These are phyloP conservation scores for Colletotrichum agaves DNA, from an alignment of 2,329 filamentous ascomycete species.

Conservation along the genomic window DNA sequence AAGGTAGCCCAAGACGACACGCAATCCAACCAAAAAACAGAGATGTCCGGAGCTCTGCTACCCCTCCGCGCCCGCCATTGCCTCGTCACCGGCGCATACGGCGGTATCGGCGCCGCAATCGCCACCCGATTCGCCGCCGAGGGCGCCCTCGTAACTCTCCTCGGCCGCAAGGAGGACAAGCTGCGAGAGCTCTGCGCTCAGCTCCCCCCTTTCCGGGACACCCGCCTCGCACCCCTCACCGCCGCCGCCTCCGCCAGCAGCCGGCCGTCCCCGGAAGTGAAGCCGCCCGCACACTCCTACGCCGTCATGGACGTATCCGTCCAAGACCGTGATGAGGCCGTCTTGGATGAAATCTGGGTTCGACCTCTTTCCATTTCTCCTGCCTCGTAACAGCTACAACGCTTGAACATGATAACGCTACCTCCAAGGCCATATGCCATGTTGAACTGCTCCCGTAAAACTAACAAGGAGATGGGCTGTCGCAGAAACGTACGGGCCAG, in stretches of 20 bases:
- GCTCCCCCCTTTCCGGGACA: conserved; percentile 39
- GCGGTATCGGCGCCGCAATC: conserved; percentile 76
- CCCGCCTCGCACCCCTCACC: conserved; percentile 39
- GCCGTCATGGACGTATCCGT: conserved; percentile 37
- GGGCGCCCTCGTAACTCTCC: conserved; percentile 69
- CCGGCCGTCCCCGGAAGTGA: background rate
- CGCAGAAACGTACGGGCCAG: conserved; percentile 36
- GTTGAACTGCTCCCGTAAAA: background rate
- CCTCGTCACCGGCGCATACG: conserved; percentile 76
- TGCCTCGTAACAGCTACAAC: background rate
- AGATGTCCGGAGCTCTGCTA: conserved; percentile 25
- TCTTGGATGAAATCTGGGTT: conserved; percentile 37
- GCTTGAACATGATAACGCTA: background rate
- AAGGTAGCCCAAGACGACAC: background rate
- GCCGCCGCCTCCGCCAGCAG: conserved; percentile 16
- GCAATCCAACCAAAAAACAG: background rate
- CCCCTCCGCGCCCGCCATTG: conserved; percentile 58
- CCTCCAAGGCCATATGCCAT: background rate
- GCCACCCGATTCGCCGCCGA: conserved; percentile 72
- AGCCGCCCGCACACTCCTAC: conserved; percentile 30
- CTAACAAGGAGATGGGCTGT: conserved; percentile 4
- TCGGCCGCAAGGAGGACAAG: conserved; percentile 65
- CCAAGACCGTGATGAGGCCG: conserved; percentile 27
- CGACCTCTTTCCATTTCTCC: background rate
- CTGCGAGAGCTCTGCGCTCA: conserved; percentile 54